Conservation (phyloP, 768 basidiomycete genomes). For the Coprinellus micaceus region DNA sequence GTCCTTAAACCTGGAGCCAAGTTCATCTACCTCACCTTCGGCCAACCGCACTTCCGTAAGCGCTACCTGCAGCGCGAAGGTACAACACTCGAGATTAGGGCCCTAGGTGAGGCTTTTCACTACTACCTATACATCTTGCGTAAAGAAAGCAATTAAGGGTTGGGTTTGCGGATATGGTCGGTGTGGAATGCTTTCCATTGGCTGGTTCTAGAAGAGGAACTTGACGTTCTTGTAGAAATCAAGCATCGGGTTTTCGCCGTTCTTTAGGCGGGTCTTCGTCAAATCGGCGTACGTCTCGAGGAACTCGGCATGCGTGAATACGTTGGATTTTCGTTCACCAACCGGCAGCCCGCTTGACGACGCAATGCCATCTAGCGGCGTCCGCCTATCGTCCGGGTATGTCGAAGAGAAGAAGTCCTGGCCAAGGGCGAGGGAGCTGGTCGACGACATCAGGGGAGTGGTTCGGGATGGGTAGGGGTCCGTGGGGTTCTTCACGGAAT, state of each 20-base stretch:
- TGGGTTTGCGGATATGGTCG: too few relatives aligned
- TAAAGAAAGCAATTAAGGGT: slow-evolving; percentile 24
- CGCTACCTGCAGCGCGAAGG: slow-evolving; percentile 56
- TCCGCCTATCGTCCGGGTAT: slow-evolving; percentile 51
- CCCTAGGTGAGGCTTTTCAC: slow-evolving; percentile 78
- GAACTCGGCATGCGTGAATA: slow-evolving; percentile 88
- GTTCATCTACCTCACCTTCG: slow-evolving; percentile 83
- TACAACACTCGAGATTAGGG: slow-evolving; percentile 61
- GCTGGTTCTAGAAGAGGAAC: slow-evolving; percentile 66
- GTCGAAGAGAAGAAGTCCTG: slow-evolving; percentile 72
- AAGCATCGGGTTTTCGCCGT: slow-evolving; percentile 85
- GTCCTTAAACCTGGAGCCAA: slow-evolving; percentile 58
- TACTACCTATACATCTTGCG: slow-evolving; percentile 75
- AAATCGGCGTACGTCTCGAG: slow-evolving; percentile 81
- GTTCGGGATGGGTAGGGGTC: slow-evolving; percentile 32
- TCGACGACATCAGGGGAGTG: slow-evolving; percentile 50
- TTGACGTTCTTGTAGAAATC: slow-evolving; percentile 93
- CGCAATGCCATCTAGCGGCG: slow-evolving; percentile 64
- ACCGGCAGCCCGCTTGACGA: slow-evolving; percentile 76
- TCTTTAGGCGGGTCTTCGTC: slow-evolving; percentile 62
- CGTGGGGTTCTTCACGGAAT: slow-evolving; percentile 15
- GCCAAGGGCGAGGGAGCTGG: slow-evolving; percentile 49
- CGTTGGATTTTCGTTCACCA: slow-evolving; percentile 75
- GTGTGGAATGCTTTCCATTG: too few relatives aligned
- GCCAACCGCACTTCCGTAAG: slow-evolving; percentile 83